These are phyloP conservation scores for Rhamnella rubrinervis DNA, from an alignment of 331 rosid genomes.

Conservation along the genomic window DNA sequence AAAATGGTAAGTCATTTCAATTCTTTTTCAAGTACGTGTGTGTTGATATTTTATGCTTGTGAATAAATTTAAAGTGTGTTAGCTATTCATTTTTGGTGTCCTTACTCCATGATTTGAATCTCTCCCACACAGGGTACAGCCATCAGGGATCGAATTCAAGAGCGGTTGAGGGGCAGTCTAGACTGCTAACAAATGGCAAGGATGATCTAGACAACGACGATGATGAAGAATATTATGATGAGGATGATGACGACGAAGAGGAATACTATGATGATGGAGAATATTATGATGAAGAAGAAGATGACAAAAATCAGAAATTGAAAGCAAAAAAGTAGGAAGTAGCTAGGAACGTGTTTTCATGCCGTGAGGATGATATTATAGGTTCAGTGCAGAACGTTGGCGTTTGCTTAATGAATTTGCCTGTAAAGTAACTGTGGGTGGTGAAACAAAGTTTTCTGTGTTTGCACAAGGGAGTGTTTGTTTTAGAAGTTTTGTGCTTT, in stretches of 20 bases:
- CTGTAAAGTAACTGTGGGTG: conserved; percentile 27
- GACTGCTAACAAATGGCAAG: conserved; percentile 53
- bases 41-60: background rate
- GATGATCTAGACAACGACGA: conserved; percentile 48
- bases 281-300: conserved; percentile 46
- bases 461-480: conserved; percentile 25
- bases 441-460: conserved; percentile 10
- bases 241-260: conserved; percentile 54
- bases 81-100: background rate
- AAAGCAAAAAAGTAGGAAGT: background rate
- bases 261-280: conserved; percentile 42
- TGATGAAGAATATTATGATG: conserved; percentile 49
- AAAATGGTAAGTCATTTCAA: conserved; percentile 65
- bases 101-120: conserved; percentile 9
- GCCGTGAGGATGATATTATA: conserved; percentile 19
- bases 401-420: conserved; percentile 28
- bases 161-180: conserved; percentile 59
- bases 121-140: conserved; percentile 83
- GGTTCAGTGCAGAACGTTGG: conserved; percentile 24
- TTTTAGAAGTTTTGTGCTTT: background rate
- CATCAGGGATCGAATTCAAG: conserved; percentile 92
- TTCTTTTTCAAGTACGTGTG: conserved; percentile 10
- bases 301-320: conserved; percentile 33
- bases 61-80: background rate
- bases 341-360: conserved; percentile 25